phyloP scores from a whole-genome alignment of 106 monocot genomes.

The Cymbidium sinense region DNA sequence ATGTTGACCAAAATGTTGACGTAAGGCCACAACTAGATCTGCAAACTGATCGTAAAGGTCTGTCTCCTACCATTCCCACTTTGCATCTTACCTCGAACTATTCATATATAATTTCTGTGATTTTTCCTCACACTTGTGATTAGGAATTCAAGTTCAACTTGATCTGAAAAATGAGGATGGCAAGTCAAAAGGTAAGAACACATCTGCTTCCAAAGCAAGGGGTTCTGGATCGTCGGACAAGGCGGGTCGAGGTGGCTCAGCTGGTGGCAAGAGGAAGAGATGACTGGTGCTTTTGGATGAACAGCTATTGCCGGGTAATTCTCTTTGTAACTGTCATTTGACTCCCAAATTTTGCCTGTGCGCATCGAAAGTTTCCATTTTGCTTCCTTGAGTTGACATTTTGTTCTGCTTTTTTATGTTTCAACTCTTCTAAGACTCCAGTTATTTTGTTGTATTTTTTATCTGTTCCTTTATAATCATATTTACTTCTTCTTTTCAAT shows the following conservation, averaged over 20 bases:
- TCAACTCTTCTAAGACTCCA: not conserved
- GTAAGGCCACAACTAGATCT: slow-evolving; percentile 55
- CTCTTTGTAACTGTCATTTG: not conserved
- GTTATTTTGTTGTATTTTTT: too few species aligned
- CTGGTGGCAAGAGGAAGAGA: slow-evolving; percentile 67
- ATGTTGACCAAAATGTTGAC: slow-evolving; percentile 19
- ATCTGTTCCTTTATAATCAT: too few species aligned
- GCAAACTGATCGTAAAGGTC: slow-evolving; percentile 61
- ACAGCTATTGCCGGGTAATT: too few species aligned
- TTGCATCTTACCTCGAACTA: not conserved
- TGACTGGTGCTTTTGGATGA: not conserved
- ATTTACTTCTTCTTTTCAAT: not conserved
- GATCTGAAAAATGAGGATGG: slow-evolving; percentile 53
- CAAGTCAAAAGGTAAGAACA: slow-evolving; percentile 36
- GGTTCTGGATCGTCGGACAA: slow-evolving; percentile 33
- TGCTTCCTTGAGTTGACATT: not conserved
- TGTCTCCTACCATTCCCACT: not conserved
- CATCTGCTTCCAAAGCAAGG: slow-evolving; percentile 42
- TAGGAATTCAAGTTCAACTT: slow-evolving; percentile 77
- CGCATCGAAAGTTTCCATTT: too few species aligned
- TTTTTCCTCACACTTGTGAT: not conserved
- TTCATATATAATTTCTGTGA: not conserved
- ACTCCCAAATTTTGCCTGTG: not conserved
- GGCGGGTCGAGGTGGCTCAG: slow-evolving; percentile 18
- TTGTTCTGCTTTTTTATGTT: not conserved